Percentiles rank a stretch among this genome's conserved stretches.
These are phyloP conservation scores for Nematodospora anomalae DNA, from an alignment of 1,139 yeast species.

Conservation along the genomic window DNA sequence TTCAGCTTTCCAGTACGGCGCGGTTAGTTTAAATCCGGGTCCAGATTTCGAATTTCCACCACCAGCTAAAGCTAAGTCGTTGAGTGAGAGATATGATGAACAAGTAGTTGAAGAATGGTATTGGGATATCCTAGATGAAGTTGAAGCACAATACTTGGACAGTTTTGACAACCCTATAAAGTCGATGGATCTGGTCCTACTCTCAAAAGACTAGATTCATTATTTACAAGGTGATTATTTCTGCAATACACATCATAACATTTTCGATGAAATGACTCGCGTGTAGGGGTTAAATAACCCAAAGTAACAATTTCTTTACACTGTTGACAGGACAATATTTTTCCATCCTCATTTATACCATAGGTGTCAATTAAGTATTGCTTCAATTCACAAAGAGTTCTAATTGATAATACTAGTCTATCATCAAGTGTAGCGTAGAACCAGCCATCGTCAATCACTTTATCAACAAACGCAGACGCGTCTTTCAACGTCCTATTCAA, in stretches of 20 bases:
- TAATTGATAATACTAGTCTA: conserved; percentile 37
- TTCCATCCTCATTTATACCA: conserved; percentile 40
- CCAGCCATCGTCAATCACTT: conserved; percentile 57
- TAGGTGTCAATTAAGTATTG: conserved; percentile 44
- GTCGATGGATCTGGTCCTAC: conserved; percentile 24
- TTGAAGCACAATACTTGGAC: conserved; percentile 66
- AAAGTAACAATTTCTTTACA: conserved; percentile 59
- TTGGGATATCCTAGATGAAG: conserved; percentile 84
- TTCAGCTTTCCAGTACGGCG: conserved; percentile 79
- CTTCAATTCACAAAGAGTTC: conserved; percentile 50
- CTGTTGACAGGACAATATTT: conserved; percentile 47
- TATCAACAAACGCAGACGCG: conserved; percentile 34
- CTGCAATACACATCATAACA: conserved; percentile 46
- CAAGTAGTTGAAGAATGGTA: conserved; percentile 77
- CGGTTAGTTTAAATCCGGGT: conserved; percentile 68
- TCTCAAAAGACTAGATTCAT: conserved; percentile 12
- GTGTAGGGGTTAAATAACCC: conserved; percentile 39
- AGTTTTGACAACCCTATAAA: conserved; percentile 30
- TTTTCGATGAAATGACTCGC: conserved; percentile 40
- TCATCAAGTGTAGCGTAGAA: conserved; percentile 30
- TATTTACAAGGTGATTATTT: conserved; percentile 12
- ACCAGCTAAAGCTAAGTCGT: conserved; percentile 41
- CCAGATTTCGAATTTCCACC: conserved; percentile 58
- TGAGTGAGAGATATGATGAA: conserved; percentile 65
- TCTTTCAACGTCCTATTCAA: conserved; percentile 31